Base-by-base conservation (phyloP, 2,329 filamentous ascomycete genomes). In the Colletotrichum sansevieriae region DNA sequence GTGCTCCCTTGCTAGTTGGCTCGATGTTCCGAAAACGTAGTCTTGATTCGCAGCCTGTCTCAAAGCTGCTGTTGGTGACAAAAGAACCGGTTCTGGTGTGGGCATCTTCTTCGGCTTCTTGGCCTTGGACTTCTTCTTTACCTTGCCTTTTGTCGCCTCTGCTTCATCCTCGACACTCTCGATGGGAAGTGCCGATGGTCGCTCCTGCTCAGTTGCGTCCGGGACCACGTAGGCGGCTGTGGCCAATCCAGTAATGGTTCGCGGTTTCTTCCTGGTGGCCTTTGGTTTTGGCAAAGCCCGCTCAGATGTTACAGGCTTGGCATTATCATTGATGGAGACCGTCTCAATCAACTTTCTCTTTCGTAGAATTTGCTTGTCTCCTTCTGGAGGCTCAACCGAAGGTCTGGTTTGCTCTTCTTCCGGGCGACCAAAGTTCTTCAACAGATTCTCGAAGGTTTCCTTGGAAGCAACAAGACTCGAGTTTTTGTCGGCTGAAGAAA, bases 1-100 rank as follows among this genome's bases (percentile, higher is more conserved):
- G 41, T 94, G 88, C 65, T 94, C 92, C 63, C 86, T 82, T 13
- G 90, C 91, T 25, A 97, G 81, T 76, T 97, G 94, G 76, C 94
- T 97, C 1, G 92, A 95, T 0, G 93, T 96, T 1, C 93, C 94
- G 78, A 97, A 97, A 0, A 97, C 80, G 75, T 95, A 92, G 68
- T 94, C 89, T 76, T 96, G 94, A 1, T 86, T 83, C 3, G 87
- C 83, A 13, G 92, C 86, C 72, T 91, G 86, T 60, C 87, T 87
- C 49, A 91, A 79, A 1, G 93, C 94, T 25, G 91, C 87, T 55
- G 82, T 83, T 0, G 93, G 93, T 1, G 92, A 93, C 11, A 93
- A 81, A 2, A 97, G 77, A 18, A 87, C 77, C 47, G 83, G 81
- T 20, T 83, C 82, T n/a, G 82, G 80, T 1, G 75, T 75, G 51